phyloP scores from a whole-genome alignment of 2,329 filamentous ascomycete species.

The Diaporthe amygdali region DNA sequence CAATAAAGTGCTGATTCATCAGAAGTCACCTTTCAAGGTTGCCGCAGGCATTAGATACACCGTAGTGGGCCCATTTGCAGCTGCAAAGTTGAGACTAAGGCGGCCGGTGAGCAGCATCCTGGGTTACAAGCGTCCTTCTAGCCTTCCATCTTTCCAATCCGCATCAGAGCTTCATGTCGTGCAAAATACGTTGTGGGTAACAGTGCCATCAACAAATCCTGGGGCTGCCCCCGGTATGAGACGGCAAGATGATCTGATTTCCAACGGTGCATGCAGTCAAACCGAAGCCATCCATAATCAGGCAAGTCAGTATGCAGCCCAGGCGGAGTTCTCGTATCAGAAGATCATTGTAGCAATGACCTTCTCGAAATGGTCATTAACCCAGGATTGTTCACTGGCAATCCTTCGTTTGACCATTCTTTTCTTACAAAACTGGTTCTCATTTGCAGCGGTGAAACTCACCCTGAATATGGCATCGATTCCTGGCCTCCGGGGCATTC shows the following conservation, averaged over 20 bases:
- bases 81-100: neutral
- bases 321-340: neutral
- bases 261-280: neutral
- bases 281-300: neutral
- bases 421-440: neutral
- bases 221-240: neutral
- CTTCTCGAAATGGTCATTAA: neutral
- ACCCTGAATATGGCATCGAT: neutral
- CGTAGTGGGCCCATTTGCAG: conserved; percentile 4
- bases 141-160: neutral
- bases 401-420: neutral
- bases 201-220: neutral
- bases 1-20: neutral
- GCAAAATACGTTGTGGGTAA: neutral
- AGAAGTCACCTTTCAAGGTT: neutral
- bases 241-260: neutral
- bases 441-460: conserved; percentile 1
- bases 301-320: neutral
- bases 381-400: neutral
- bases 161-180: neutral
- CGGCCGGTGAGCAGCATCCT: neutral
- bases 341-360: neutral
- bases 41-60: conserved; percentile 5
- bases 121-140: neutral
- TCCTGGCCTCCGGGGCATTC: neutral